These are phyloP conservation scores for Populus euphratica DNA, from an alignment of 345 rosid species.

Conservation along the genomic window DNA sequence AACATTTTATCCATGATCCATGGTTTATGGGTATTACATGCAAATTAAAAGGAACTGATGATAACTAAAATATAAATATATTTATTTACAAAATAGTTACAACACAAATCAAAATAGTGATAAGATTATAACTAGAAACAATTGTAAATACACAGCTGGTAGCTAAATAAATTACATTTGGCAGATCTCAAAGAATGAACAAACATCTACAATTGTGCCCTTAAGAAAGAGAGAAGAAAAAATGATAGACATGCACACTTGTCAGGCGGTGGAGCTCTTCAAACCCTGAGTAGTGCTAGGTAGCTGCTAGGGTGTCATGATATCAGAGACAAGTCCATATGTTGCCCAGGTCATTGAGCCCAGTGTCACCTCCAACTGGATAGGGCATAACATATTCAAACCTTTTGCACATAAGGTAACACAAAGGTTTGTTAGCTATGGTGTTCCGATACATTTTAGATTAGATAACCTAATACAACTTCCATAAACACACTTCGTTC, in stretches of 20 bases:
- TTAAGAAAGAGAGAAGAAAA: too few species aligned
- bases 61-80: neutral
- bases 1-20: too few species aligned
- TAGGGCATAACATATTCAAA: neutral
- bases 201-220: neutral
- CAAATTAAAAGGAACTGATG: neutral
- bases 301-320: neutral
- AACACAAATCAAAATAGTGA: too few species aligned
- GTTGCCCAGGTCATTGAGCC: neutral
- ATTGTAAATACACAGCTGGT: neutral
- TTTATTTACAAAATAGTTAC: neutral
- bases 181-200: too few species aligned
- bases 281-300: neutral
- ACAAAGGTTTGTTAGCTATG: neutral
- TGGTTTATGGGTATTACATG: neutral
- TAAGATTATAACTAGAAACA: neutral
- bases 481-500: neutral
- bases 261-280: neutral
- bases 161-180: neutral
- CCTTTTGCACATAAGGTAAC: neutral
- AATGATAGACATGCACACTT: neutral
- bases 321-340: neutral
- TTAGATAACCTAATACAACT: neutral
- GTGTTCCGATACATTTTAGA: neutral
- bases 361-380: neutral